Evolutionary conservation across 805 yeast species (phyloP).

Genomic region (Barnettozyma salicaria): DNA sequence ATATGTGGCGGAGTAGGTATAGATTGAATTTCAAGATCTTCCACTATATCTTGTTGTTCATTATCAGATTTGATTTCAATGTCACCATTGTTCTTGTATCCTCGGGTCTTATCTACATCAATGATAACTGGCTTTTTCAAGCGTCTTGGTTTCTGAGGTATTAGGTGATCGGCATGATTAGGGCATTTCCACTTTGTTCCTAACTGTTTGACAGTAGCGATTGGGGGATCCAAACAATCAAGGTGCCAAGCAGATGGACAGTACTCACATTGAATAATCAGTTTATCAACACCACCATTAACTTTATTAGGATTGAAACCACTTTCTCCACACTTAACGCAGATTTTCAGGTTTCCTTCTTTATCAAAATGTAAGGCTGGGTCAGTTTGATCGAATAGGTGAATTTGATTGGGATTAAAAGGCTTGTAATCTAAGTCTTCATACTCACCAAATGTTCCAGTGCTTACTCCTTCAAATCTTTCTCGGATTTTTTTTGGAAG

Average conservation of each 20-base stretch:
- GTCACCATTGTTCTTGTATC: conserved; percentile 48
- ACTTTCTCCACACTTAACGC: conserved; percentile 71
- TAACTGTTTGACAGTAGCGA: conserved; percentile 62
- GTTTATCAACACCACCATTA: conserved; percentile 37
- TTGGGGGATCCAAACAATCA: conserved; percentile 77
- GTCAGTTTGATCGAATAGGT: conserved; percentile 46
- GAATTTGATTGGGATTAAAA: conserved; percentile 35
- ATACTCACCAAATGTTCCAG: conserved; percentile 68
- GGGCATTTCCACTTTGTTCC: conserved; percentile 92
- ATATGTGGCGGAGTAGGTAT: conserved; percentile 34
- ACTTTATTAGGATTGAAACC: conserved; percentile 44
- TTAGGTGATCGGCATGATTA: conserved; percentile 47
- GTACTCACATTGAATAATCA: conserved; percentile 72
- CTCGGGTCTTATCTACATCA: conserved; percentile 50
- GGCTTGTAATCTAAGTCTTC: conserved; percentile 55
- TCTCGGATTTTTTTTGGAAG: conserved; percentile 69
- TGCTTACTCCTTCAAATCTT: conserved; percentile 62
- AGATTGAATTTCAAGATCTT: conserved; percentile 22
- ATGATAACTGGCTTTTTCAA: conserved; percentile 45
- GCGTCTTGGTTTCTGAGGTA: conserved; percentile 36
- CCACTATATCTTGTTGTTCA: conserved; percentile 26
- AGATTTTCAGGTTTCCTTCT: conserved; percentile 60
- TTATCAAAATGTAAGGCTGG: conserved; percentile 62
- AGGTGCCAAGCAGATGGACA: conserved; percentile 83
- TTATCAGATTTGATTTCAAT: conserved; percentile 49